Evolutionary conservation across 768 basidiomycete genomes (phyloP), one percentile per base, ranked within the genome.

Genomic region (Pleurotus salmoneostramineus): DNA sequence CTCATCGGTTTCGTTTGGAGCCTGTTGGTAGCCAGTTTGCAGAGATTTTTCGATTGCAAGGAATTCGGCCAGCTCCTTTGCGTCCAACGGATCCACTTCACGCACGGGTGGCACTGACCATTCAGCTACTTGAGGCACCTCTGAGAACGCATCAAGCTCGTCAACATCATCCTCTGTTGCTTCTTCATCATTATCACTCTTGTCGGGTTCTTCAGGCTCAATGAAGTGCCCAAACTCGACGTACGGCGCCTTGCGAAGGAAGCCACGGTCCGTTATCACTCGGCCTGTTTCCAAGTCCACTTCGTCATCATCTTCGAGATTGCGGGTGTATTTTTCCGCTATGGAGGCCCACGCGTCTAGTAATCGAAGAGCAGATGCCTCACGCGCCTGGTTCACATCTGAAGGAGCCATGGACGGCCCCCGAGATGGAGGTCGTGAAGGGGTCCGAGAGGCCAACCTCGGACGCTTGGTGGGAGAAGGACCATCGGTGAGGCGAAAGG

Each of bases 281-380:
- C 80, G 68, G 8, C 77, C 80, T 8, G 82, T 84, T 56, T 75
- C 72, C 2, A 93, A 72, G 64, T 92, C 87, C 34, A 93, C 76
- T 47, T 92, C 85, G 67, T 93, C 91, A 68, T 93, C 91, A 65
- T 92, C 85, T 62, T 89, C 88, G 40, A 90, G 71, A 45, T 79
- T 77, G 51, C 82, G 78, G 35, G 80, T 77, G 66, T 91, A 88
- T 27, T 88, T 81, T 49, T 87, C 83, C 3, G 82, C 89, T 3
- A 93, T 81, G 52, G 81, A 76, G 31, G 81, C 75, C 90, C 91
- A 91, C 11, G 82, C 73, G 62, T 81, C 78, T 21, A 83, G 71
- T 37, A 91, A 73, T 2, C 85, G 83, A 62, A 75, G 69, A 4
- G 78, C 75, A 0, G 83, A 83, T 6, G 80, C 85, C 55, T 55